Percentiles rank a stretch among this genome's conserved stretches.
phyloP scores from a whole-genome alignment of 2,329 filamentous ascomycete species.

The Hirsutella minnesotensis region DNA sequence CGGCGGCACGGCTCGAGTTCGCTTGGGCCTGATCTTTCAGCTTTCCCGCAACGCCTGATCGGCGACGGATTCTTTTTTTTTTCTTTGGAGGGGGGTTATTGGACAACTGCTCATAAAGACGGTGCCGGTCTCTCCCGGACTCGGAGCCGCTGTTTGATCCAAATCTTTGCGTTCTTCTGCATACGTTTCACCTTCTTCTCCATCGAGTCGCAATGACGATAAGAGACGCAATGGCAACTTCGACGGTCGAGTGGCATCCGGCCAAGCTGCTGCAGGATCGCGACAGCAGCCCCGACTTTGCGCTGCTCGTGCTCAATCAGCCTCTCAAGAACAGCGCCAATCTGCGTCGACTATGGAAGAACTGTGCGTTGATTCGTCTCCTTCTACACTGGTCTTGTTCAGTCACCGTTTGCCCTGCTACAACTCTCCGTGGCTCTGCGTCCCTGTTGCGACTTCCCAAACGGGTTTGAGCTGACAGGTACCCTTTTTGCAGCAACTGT shows the following conservation, averaged over 20 bases:
- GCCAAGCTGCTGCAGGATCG: constrained; percentile 23
- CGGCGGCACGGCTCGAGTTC: too few relatives aligned
- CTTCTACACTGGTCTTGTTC: background rate
- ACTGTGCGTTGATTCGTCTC: constrained; percentile 22
- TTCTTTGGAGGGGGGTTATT: too few relatives aligned
- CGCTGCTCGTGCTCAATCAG: constrained; percentile 40
- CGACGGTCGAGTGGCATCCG: constrained; percentile 26
- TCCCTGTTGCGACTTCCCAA: background rate
- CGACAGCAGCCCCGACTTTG: constrained; percentile 22
- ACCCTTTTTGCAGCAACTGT: constrained; percentile 37
- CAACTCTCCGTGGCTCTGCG: background rate
- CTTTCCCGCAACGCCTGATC: too few relatives aligned
- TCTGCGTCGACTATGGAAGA: constrained; percentile 37
- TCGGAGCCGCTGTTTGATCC: too few relatives aligned
- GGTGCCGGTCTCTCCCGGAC: too few relatives aligned
- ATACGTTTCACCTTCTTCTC: too few relatives aligned
- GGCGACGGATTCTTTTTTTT: too few relatives aligned
- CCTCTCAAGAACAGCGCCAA: constrained; percentile 32
- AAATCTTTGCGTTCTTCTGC: too few relatives aligned
- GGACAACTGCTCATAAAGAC: background rate
- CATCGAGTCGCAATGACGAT: too few relatives aligned
- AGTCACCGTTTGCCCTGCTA: background rate
- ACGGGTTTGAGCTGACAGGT: background rate
- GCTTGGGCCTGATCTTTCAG: too few relatives aligned
- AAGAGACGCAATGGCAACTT: constrained; percentile 10